Conservation (phyloP, 2,329 filamentous ascomycete species). For the Cryphonectria japonica region DNA sequence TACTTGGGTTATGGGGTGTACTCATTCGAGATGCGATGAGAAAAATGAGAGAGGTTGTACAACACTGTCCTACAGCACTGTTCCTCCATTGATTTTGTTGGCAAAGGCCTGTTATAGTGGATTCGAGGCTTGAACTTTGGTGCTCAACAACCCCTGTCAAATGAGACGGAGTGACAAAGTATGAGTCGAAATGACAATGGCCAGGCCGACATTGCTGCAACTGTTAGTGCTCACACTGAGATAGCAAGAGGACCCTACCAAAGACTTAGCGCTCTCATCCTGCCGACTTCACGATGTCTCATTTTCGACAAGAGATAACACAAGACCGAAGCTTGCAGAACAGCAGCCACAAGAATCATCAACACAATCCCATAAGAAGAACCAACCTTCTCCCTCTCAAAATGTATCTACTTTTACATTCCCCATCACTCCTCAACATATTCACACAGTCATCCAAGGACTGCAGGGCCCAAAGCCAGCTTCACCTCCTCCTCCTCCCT, state of each 20-base stretch:
- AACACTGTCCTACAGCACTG: no score
- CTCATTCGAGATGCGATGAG: no score
- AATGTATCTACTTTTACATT: background rate
- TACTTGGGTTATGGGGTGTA: no score
- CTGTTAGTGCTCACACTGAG: background rate
- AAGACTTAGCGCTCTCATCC: background rate
- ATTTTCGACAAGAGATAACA: background rate
- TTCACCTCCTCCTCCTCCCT: background rate
- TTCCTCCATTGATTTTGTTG: background rate
- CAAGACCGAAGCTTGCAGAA: background rate
- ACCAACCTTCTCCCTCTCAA: no score
- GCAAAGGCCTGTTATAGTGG: background rate
- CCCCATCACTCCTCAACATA: background rate
- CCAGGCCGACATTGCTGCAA: background rate
- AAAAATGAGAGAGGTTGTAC: no score
- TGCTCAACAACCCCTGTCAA: background rate
- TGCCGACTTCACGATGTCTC: background rate
- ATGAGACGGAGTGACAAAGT: constrained; percentile 8
- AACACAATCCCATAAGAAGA: background rate
- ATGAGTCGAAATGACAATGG: constrained; percentile 27
- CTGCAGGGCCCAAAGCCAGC: background rate
- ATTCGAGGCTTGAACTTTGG: background rate
- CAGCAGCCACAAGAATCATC: background rate
- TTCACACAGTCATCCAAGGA: background rate
- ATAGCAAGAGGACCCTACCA: background rate